Base-by-base conservation (phyloP, 768 basidiomycete species). In the Lentinula sp. region DNA sequence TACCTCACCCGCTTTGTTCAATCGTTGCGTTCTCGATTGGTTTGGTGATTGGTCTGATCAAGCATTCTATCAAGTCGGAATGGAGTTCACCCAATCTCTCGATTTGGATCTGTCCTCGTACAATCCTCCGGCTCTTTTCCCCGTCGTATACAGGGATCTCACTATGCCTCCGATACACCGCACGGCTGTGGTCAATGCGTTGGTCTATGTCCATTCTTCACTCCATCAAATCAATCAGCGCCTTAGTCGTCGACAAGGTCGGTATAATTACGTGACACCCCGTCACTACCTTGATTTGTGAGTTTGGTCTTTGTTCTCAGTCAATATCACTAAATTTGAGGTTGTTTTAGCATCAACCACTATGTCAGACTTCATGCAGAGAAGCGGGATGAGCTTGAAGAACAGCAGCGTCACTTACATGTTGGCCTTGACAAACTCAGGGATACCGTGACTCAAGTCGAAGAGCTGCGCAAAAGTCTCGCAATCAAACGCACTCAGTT, bases 41-140 rank as follows among this genome's bases (percentile, higher is more conserved):
- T 98, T 98, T 67, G 97, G 97, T 31, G 95, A 98, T 71, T 99
- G 97, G 97, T 94, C 95, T 15, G 94, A 97, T 67, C 95, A 98
- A 70, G 95, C 97, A 0, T 91, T 98, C 75, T 98, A 91, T 70
- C 97, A 98, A 78, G 97, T 99, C 62, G 97, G 92, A 46, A 86
- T 91, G 80, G 97, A 98, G 74, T 96, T 99, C 74, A 98, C 96
- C 1, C 84, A 91, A 57, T 89, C 91, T 0, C 82, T 99, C 65
- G 97, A 98, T 73, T 83, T 99, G 64, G 97, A 98, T 68, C 73
- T 93, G 40, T 80, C 91, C 4, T 84, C 87, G 0, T 98, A 95
- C 74, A 78, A 73, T 21, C 85, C 94, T 8, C 92, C 95, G 8
- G 69, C 78, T 15, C 80, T 88, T 64, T 98, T 98, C 87, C 95